Evolutionary conservation across 805 yeast species (phyloP).

Genomic region (Candida berthetii): DNA sequence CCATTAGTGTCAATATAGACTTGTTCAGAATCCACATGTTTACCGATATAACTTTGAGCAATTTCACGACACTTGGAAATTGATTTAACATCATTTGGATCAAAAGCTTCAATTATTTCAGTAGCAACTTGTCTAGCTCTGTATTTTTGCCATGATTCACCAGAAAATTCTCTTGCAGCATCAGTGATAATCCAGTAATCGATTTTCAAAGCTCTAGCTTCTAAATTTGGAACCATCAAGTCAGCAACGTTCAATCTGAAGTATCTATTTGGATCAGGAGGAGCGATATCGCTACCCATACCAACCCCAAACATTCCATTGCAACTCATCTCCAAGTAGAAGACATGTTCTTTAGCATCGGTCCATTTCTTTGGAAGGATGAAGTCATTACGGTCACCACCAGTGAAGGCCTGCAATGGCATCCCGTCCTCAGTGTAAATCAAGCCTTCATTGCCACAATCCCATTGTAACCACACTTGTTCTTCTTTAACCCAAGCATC

Average conservation of each 20-base stretch:
- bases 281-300: conserved; percentile 49
- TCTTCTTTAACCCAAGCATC: conserved; percentile 33
- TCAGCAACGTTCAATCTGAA: conserved; percentile 69
- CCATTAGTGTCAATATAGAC: conserved; percentile 45
- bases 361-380: conserved; percentile 53
- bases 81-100: conserved; percentile 54
- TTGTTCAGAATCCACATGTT: conserved; percentile 51
- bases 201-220: conserved; percentile 68
- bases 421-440: conserved; percentile 61
- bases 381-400: conserved; percentile 75
- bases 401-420: conserved; percentile 81
- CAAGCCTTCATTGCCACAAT: conserved; percentile 80
- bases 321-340: conserved; percentile 86
- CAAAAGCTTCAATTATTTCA: conserved; percentile 78
- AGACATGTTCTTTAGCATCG: conserved; percentile 47
- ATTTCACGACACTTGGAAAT: conserved; percentile 59
- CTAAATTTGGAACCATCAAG: conserved; percentile 71
- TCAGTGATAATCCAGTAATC: conserved; percentile 90
- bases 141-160: conserved; percentile 74
- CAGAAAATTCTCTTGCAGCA: conserved; percentile 81
- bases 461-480: conserved; percentile 71
- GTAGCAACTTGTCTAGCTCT: conserved; percentile 78
- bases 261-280: conserved; percentile 67
- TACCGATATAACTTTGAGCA: conserved; percentile 61
- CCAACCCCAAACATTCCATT: conserved; percentile 92